Evolutionary conservation across 2,329 filamentous ascomycete genomes (phyloP).

Genomic region (Byssothecium circinans): DNA sequence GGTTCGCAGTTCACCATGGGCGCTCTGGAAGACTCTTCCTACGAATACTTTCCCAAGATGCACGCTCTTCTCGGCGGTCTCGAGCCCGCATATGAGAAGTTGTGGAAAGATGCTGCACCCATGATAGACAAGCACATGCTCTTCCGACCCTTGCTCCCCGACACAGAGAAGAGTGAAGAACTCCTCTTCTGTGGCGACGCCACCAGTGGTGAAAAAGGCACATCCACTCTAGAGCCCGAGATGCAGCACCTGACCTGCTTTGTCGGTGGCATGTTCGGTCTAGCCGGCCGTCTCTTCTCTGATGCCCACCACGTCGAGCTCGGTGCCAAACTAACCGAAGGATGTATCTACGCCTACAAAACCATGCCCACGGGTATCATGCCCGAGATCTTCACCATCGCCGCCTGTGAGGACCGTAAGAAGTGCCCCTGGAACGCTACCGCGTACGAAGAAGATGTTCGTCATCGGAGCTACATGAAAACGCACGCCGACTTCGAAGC

Average conservation of each 20-base stretch:
- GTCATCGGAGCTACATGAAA: conserved; percentile 20
- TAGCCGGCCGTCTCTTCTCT: conserved; percentile 60
- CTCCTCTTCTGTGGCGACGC: conserved; percentile 44
- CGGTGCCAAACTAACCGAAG: conserved; percentile 61
- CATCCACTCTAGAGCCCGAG: conserved; percentile 46
- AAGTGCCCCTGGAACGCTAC: conserved; percentile 58
- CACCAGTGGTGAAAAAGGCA: conserved; percentile 13
- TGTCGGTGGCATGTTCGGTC: conserved; percentile 62
- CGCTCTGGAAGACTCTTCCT: conserved; percentile 43
- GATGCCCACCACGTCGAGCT: conserved; percentile 56
- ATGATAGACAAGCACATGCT: conserved; percentile 52
- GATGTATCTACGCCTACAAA: conserved; percentile 63
- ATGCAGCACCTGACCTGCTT: conserved; percentile 64
- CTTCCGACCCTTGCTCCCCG: conserved; percentile 49
- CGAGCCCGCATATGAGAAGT: conserved; percentile 51
- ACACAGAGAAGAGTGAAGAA: conserved; percentile 24
- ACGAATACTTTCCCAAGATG: conserved; percentile 45
- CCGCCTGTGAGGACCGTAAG: conserved; percentile 48
- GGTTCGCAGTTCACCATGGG: conserved; percentile 39
- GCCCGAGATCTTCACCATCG: conserved; percentile 59
- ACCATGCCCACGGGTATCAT: conserved; percentile 60
- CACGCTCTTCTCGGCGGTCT: conserved; percentile 44
- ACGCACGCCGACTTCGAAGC: conserved; percentile 16
- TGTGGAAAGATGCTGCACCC: conserved; percentile 57
- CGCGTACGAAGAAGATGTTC: conserved; percentile 49